These are phyloP conservation scores for Chlorella sorokiniana DNA, from an alignment of 139 green algal genomes.

Conservation along the genomic window DNA sequence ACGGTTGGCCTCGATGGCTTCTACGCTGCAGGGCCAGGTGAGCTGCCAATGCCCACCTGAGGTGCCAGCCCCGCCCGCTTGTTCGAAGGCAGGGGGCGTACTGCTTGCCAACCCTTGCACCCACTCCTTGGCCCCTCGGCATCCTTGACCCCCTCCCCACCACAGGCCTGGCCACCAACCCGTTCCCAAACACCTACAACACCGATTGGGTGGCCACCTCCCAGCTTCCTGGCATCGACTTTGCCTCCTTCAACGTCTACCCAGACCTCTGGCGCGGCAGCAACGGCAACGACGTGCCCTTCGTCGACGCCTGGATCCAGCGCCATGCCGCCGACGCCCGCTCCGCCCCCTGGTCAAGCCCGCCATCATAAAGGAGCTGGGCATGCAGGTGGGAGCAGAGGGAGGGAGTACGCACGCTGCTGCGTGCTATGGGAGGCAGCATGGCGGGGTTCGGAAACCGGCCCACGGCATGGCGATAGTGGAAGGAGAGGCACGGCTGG, in stretches of 20 bases:
- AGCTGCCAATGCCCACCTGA: neutral
- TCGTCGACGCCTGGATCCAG: conserved; percentile 41
- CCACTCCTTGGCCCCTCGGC: neutral
- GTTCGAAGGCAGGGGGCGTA: too few species aligned
- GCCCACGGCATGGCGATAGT: too few species aligned
- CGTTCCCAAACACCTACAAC: neutral
- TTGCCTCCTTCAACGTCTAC: conserved; percentile 53
- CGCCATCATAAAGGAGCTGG: conserved; percentile 39
- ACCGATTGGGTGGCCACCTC: conserved; percentile 2
- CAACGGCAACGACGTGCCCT: neutral
- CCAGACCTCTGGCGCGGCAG: conserved; percentile 51
- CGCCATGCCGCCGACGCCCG: conserved; percentile 37
- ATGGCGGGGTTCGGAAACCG: neutral
- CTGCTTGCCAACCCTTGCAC: too few species aligned
- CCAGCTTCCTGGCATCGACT: conserved; percentile 40
- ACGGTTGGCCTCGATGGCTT: conserved; percentile 54
- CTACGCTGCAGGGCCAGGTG: conserved; percentile 20
- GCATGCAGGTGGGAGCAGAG: neutral
- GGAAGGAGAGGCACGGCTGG: too few species aligned
- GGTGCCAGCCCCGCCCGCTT: too few species aligned
- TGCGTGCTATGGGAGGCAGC: neutral
- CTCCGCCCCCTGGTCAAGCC: conserved; percentile 33
- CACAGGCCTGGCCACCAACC: conserved; percentile 6
- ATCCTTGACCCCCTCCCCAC: neutral
- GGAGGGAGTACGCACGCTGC: neutral